phyloP scores from a whole-genome alignment of 768 basidiomycete genomes.

The Leccinellum rugosiceps region DNA sequence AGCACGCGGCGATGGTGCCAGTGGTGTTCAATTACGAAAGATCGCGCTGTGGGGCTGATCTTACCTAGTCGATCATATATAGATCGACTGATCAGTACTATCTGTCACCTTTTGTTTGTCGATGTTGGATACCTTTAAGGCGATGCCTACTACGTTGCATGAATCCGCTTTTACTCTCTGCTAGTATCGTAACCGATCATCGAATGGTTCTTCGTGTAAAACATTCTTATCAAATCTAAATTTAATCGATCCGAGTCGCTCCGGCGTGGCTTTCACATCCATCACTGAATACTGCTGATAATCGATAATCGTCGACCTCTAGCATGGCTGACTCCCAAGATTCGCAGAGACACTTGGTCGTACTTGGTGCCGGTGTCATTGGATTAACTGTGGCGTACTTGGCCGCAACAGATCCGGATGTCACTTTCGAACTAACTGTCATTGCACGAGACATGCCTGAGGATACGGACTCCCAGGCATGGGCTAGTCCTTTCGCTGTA shows the following conservation, averaged over 20 bases:
- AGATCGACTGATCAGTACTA: too few species aligned
- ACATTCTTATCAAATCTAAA: not conserved
- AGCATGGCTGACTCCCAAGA: slow-evolving; percentile 13
- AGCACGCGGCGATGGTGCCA: slow-evolving; percentile 27
- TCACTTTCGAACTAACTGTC: slow-evolving; percentile 24
- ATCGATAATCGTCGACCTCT: not conserved
- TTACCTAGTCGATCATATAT: not conserved
- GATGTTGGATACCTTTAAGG: not conserved
- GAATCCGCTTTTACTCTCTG: not conserved
- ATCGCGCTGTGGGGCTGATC: slow-evolving; percentile 41
- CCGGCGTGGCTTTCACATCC: not conserved
- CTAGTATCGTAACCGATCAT: not conserved
- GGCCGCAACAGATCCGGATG: slow-evolving; percentile 22
- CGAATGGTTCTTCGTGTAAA: not conserved
- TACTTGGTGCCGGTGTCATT: slow-evolving; percentile 39
- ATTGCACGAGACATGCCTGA: slow-evolving; percentile 38
- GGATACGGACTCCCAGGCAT: slow-evolving; percentile 40
- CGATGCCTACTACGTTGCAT: not conserved
- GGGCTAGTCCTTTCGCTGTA: slow-evolving; percentile 52
- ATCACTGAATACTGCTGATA: not conserved
- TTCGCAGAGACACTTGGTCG: slow-evolving; percentile 21
- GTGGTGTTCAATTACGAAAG: slow-evolving; percentile 36
- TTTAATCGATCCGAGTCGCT: not conserved
- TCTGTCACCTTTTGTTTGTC: too few species aligned
- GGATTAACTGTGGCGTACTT: slow-evolving; percentile 37